Evolutionary conservation across 75 land plant genomes (phyloP), one percentile per base, ranked within the genome.

Genomic region (Pseudotsuga menziesii): DNA sequence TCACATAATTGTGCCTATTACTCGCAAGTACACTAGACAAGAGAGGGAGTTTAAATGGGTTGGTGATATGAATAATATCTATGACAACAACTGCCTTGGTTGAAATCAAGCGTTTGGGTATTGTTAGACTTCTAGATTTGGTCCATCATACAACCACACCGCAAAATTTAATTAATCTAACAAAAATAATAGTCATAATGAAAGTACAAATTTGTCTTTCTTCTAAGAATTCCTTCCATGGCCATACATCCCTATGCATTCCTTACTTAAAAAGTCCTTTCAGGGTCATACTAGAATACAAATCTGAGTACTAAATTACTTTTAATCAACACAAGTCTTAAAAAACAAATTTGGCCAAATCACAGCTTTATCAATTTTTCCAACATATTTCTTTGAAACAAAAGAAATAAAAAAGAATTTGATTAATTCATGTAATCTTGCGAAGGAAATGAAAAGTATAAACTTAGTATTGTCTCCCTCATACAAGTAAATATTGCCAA

Each of bases 1-100:
- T 56, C 78, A 81, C 4, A 1, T 91, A 36, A 71, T 95, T 62
- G 91, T 95, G 35, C 94, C 90, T 16, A 48, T 91, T 4, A 91
- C 85, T 56, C 63, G 89, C 29, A 85, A 80, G 11, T 82, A 84
- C 67, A 93, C 94, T 15, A 80, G 89, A 17, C 81, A 89, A 29
- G 92, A 79, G 57, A 83, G 87, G 59, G 91, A 93, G 9, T 87
- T 92, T 75, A 85, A 85, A 91, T 73, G 94, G 94, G 7, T 85
- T 93, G 0, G 62, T 93, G 29, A 87, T 93, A 69, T 87, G 91
- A n/a, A 81, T 85, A 12, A 74, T 87, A 12, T 44, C 91, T 58
- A 93, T 93, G 96, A 72, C 81, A 48, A 78, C 73, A 2, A 88
- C 85, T 17, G 85, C 83, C 0, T 59, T 80, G 19, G 78, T 93